phyloP scores from a whole-genome alignment of 768 basidiomycete species.

The Leccinum arenicola region DNA sequence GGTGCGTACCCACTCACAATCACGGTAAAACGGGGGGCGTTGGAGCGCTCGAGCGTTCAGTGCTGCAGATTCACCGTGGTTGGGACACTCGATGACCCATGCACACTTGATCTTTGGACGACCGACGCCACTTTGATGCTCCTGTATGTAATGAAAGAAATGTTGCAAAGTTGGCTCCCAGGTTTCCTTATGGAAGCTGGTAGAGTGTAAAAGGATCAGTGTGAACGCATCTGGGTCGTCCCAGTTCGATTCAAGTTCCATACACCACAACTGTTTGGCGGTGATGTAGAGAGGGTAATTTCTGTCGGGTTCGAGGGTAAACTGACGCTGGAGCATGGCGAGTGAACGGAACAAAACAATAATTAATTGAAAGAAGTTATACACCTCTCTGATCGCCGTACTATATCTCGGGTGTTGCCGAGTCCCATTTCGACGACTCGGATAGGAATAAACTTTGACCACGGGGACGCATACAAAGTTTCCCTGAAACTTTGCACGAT shows the following conservation, averaged over 20 bases:
- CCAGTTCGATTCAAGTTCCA: conserved; percentile 36
- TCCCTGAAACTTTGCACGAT: too few species aligned
- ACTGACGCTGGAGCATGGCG: conserved; percentile 22
- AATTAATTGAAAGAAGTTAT: not conserved
- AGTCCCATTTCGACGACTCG: too few species aligned
- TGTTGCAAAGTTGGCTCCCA: conserved; percentile 61
- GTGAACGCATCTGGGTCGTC: conserved; percentile 47
- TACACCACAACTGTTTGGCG: conserved; percentile 56
- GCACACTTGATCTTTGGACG: conserved; percentile 36
- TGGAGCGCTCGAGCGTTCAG: conserved; percentile 51
- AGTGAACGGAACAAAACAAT: not conserved
- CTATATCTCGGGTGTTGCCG: not conserved
- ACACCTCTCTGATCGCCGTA: too few species aligned
- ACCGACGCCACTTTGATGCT: not conserved
- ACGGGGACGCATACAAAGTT: too few species aligned
- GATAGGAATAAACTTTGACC: too few species aligned
- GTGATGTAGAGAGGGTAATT: conserved; percentile 50
- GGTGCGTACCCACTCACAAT: conserved; percentile 37
- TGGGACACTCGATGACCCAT: conserved; percentile 71
- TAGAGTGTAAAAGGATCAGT: conserved; percentile 62
- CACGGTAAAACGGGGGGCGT: conserved; percentile 40
- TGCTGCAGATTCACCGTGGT: conserved; percentile 61
- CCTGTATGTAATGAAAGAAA: conserved; percentile 38
- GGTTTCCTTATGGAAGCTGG: conserved; percentile 73
- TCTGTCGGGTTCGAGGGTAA: conserved; percentile 37